Base-by-base conservation (phyloP, 1,139 yeast species). In the Kodamaea fungicola region DNA sequence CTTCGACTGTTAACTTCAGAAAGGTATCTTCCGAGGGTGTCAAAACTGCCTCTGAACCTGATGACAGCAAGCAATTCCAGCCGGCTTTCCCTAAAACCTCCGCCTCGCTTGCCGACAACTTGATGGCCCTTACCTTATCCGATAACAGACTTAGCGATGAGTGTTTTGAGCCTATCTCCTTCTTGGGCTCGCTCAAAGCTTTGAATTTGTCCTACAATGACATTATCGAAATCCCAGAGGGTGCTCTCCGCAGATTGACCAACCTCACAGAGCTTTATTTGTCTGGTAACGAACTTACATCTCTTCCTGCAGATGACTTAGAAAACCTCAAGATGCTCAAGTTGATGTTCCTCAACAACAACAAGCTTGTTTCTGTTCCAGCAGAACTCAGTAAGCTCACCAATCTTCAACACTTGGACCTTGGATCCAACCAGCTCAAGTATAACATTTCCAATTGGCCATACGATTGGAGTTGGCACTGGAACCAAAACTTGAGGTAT, bases 401-500 rank as follows among this genome's bases (percentile, higher is more conserved):
- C 1, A 74, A 77, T 26, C 64, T 94, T 50, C 76, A 75, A 29
- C 83, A 82, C 12, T 71, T 94, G 32, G 99, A 94, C 63, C 94
- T 88, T 12, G 96, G 97, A 2, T 86, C 95, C 3, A 94, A 94
- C 57, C 85, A 82, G 46, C 68, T 94, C 57, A 85, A 90, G 53
- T 92, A 92, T 60, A 92, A 94, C 51, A 88, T 92, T 41, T 84
- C 94, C 9, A 92, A 92, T 57, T 87, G 90, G 78, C 95, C 95
- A 6, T 90, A 88, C 55, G 98, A 92, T 58, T 92, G 97, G 97
- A 92, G 88, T 59, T 94, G 98, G 98, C 83, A 85, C 52, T 82
- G 81, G 70, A 94, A 92, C 55, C 68, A 74, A 39, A 80, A 82
- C 33, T 70, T 94, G 57, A 78, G 73, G 49, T 89, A 85, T 52